Percentiles rank a stretch among this genome's conserved stretches.
Conservation (phyloP, 1,284 basidiomycete genomes). For the Tetrapyrgos nigripes region DNA sequence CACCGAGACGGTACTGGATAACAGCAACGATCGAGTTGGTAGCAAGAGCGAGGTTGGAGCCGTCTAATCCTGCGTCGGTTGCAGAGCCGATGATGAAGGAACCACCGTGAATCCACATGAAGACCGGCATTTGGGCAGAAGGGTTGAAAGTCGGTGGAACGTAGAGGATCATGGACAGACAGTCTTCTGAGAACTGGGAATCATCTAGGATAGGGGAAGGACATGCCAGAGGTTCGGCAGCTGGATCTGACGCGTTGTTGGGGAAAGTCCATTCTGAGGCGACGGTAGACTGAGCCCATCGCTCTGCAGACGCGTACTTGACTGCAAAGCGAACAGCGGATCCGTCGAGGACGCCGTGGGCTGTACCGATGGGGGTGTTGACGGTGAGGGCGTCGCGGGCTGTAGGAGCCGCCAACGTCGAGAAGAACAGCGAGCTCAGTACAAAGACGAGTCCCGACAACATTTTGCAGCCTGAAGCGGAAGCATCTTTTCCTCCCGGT, state of each 20-base stretch:
- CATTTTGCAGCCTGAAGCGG: neutral
- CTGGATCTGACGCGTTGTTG: slow-evolving; percentile 59
- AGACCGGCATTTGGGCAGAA: slow-evolving; percentile 52
- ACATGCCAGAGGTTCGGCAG: slow-evolving; percentile 70
- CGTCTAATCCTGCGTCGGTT: slow-evolving; percentile 78
- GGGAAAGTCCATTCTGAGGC: slow-evolving; percentile 64
- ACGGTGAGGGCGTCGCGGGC: slow-evolving; percentile 35
- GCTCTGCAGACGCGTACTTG: slow-evolving; percentile 65
- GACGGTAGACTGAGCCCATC: slow-evolving; percentile 64
- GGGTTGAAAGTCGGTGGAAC: slow-evolving; percentile 53
- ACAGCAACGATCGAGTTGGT: slow-evolving; percentile 86
- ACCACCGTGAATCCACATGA: slow-evolving; percentile 88
- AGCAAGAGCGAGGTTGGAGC: slow-evolving; percentile 72
- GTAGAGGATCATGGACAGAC: slow-evolving; percentile 79
- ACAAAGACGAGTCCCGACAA: neutral
- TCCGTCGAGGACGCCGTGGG: slow-evolving; percentile 57
- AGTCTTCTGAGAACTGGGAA: slow-evolving; percentile 72
- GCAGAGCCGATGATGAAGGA: slow-evolving; percentile 80
- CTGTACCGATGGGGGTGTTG: slow-evolving; percentile 58
- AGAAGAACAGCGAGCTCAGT: neutral
- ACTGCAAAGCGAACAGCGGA: slow-evolving; percentile 62
- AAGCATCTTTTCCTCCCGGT: too few relatives aligned
- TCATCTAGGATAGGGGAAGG: slow-evolving; percentile 62
- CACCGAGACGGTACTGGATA: slow-evolving; percentile 85
- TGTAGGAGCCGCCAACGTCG: neutral